phyloP scores from a whole-genome alignment of 306 rosid genomes.

The Begonia fuchsioides region DNA sequence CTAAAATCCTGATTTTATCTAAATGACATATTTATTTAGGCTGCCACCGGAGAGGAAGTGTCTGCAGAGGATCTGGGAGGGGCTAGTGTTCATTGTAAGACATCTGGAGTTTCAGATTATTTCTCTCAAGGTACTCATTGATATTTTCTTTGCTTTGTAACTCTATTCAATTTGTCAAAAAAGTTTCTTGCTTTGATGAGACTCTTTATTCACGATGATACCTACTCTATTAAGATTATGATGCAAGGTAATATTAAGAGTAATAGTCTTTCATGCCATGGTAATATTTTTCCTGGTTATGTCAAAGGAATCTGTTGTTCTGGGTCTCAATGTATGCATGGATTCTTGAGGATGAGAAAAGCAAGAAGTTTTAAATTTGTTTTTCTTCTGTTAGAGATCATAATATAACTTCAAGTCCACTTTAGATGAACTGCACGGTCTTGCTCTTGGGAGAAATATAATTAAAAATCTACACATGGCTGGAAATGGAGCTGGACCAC shows the following conservation, averaged over 20 bases:
- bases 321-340: not conserved
- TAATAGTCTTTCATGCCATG: not conserved
- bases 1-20: conserved; percentile 12
- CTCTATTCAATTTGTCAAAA: not conserved
- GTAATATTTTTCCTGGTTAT: not conserved
- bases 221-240: no score
- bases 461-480: conserved; percentile 88
- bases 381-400: conserved; percentile 2
- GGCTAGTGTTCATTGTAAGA: conserved; percentile 82
- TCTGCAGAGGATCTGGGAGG: conserved; percentile 94
- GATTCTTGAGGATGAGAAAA: not conserved
- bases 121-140: conserved; percentile 70
- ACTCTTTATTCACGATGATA: no score
- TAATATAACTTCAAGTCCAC: conserved; percentile 11
- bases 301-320: not conserved
- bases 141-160: conserved; percentile 2
- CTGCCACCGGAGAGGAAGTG: conserved; percentile 96
- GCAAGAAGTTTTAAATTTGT: conserved; percentile 1
- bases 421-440: conserved; percentile 85
- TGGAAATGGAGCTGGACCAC: conserved; percentile 47
- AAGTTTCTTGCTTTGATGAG: not conserved
- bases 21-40: conserved; percentile 33
- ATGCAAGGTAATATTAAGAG: not conserved
- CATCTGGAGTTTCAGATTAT: conserved; percentile 92
- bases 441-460: conserved; percentile 74